Base-by-base conservation (phyloP, 2,329 filamentous ascomycete genomes). In the Botrytis aclada region DNA sequence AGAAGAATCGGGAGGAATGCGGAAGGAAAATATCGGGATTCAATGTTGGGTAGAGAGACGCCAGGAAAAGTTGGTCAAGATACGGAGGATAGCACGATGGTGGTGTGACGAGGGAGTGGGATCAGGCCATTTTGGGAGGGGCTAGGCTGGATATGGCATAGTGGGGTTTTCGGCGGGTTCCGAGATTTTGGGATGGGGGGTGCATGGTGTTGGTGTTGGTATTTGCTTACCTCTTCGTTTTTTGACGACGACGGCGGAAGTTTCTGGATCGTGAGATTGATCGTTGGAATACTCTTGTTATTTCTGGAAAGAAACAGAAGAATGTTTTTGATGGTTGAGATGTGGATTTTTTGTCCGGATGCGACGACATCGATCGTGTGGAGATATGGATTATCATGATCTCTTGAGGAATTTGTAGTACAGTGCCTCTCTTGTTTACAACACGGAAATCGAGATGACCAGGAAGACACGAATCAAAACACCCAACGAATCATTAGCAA, bases 101-200 rank as follows among this genome's bases (percentile, higher is more conserved):
- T 67, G 64, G 64, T 67, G 64, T 56, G 64, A 67, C 47, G 47
- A 56, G 10, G 47, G 64, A 56, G n/a, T 14, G 20, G 12, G 10
- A 56, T 67, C 64, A 41, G 47, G 10, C 41, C 64, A 67, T 67
- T 41, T 20, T 39, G 56, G 34, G 34, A 34, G 6, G 3, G 25
- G 16, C 64, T 67, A 67, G 64, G 8, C 18, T 41, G 3, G 0
- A 41, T 56, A 9, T 1, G 47, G 64, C 5, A 25, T 56, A 14
- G 25, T 67, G 47, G 25, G 25, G 2, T 22, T 22, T 14, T 67
- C 45, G 64, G 47, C 18, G 34, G 47, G 64, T 32, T 29, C 64
- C 64, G 64, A 41, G 18, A 29, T 41, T n/a, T 29, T 20, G 58
- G 34, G 58, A 18, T 16, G 41, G 41, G 41, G 14, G 47, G 25